Evolutionary conservation across 495 filamentous ascomycete genomes (phyloP).

Genomic region (Bombardia bombarda): DNA sequence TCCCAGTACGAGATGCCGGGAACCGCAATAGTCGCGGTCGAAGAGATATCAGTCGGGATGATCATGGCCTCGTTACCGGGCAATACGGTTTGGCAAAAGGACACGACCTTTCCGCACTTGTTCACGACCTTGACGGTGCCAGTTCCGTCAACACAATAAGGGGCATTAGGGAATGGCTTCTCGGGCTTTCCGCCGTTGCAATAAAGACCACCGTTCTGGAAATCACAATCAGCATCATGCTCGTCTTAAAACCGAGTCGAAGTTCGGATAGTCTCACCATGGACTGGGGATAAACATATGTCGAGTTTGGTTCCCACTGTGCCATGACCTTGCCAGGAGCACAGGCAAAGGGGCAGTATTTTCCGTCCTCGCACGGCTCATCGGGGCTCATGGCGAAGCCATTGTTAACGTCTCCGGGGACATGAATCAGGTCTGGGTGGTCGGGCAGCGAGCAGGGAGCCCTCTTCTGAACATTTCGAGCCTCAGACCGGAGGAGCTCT

Average conservation of each 20-base stretch:
- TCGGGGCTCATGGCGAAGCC: slow-evolving; percentile 82
- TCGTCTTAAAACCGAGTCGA: neutral
- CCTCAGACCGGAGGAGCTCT: slow-evolving; percentile 13
- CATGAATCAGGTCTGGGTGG: slow-evolving; percentile 58
- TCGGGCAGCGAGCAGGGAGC: slow-evolving; percentile 58
- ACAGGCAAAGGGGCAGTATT: slow-evolving; percentile 74
- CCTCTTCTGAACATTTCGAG: slow-evolving; percentile 25
- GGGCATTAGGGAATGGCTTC: slow-evolving; percentile 62
- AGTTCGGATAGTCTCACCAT: slow-evolving; percentile 50
- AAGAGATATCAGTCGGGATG: slow-evolving; percentile 62
- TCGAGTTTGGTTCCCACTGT: slow-evolving; percentile 69
- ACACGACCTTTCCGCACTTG: slow-evolving; percentile 50
- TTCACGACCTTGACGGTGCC: slow-evolving; percentile 58
- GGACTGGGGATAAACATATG: slow-evolving; percentile 60
- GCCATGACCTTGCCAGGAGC: slow-evolving; percentile 66
- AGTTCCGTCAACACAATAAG: slow-evolving; percentile 66
- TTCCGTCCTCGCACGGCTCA: slow-evolving; percentile 58
- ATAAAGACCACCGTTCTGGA: slow-evolving; percentile 67
- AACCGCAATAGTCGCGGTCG: slow-evolving; percentile 54
- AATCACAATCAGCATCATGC: slow-evolving; percentile 17
- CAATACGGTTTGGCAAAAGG: slow-evolving; percentile 78
- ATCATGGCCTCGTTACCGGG: slow-evolving; percentile 87
- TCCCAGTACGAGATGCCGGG: slow-evolving; percentile 67
- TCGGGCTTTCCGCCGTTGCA: slow-evolving; percentile 62
- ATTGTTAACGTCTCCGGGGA: slow-evolving; percentile 57